These are phyloP conservation scores for Triticum urartu DNA, from an alignment of 176 grass and related monocot genomes.

Conservation along the genomic window DNA sequence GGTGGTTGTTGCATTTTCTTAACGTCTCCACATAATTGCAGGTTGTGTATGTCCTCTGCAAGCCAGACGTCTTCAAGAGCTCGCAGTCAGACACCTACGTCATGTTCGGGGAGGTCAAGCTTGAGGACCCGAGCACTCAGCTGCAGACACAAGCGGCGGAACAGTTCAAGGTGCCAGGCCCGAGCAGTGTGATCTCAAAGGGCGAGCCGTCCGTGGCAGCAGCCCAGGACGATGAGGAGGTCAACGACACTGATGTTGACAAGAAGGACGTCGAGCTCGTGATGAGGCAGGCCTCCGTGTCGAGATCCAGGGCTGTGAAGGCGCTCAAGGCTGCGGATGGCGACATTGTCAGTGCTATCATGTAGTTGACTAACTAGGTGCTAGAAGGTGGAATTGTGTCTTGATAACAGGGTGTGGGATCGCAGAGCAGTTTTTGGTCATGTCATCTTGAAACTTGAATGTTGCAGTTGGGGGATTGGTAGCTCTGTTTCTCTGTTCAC, in stretches of 20 bases:
- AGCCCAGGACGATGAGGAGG: constrained; percentile 8
- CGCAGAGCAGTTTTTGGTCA: neutral
- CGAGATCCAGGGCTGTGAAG: constrained; percentile 17
- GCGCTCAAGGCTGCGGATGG: constrained; percentile 17
- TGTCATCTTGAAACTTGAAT: too few species aligned
- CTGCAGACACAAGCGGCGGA: constrained; percentile 22
- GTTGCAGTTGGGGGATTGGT: too few species aligned
- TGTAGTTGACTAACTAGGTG: constrained; percentile 26
- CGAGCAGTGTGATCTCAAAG: neutral
- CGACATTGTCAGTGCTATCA: constrained; percentile 11
- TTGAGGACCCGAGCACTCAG: constrained; percentile 7
- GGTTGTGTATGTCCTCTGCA: constrained; percentile 24
- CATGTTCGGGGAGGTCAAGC: constrained; percentile 13
- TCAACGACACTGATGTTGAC: constrained; percentile 7
- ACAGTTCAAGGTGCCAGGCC: neutral
- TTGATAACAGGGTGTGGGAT: neutral
- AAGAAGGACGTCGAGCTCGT: constrained; percentile 22
- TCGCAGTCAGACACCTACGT: constrained; percentile 5
- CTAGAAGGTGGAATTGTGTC: neutral
- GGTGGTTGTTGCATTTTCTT: neutral
- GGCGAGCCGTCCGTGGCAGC: neutral
- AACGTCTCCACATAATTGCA: neutral
- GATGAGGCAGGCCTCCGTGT: constrained; percentile 2
- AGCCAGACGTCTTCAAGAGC: constrained; percentile 36
- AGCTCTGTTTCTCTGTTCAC: too few species aligned